These are phyloP conservation scores for Ustilago tritici DNA, from an alignment of 1,284 basidiomycete species.

Conservation along the genomic window DNA sequence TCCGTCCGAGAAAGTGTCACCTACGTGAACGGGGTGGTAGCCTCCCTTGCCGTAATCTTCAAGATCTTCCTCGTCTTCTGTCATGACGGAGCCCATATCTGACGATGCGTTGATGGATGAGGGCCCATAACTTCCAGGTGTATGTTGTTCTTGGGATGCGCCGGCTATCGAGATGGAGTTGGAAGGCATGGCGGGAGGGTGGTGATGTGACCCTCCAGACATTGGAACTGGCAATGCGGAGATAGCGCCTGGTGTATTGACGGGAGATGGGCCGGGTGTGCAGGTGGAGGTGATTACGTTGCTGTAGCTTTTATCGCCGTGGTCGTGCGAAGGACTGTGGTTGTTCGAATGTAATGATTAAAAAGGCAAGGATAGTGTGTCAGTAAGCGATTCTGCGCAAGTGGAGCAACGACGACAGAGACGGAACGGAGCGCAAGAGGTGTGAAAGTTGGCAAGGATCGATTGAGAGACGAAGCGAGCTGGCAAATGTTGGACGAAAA, in stretches of 20 bases:
- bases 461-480: neutral
- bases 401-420: neutral
- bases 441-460: neutral
- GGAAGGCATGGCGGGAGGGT: slow-evolving; percentile 32
- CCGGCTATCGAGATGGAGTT: slow-evolving; percentile 51
- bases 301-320: slow-evolving; percentile 43
- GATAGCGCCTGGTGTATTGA: slow-evolving; percentile 48
- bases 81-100: slow-evolving; percentile 64
- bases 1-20: slow-evolving; percentile 87
- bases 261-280: slow-evolving; percentile 57
- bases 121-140: slow-evolving; percentile 38
- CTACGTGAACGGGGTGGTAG: slow-evolving; percentile 93
- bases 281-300: slow-evolving; percentile 58
- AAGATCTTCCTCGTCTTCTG: slow-evolving; percentile 71
- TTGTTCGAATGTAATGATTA: neutral
- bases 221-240: slow-evolving; percentile 48
- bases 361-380: neutral
- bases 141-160: slow-evolving; percentile 43
- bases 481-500: neutral
- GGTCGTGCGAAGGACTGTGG: slow-evolving; percentile 36
- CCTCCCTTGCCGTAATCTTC: slow-evolving; percentile 75
- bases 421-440: neutral
- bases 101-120: slow-evolving; percentile 52
- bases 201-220: slow-evolving; percentile 39
- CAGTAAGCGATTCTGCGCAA: neutral